These are phyloP conservation scores for Saururus chinensis DNA, from an alignment of 164 flowering plant species.

Conservation along the genomic window DNA sequence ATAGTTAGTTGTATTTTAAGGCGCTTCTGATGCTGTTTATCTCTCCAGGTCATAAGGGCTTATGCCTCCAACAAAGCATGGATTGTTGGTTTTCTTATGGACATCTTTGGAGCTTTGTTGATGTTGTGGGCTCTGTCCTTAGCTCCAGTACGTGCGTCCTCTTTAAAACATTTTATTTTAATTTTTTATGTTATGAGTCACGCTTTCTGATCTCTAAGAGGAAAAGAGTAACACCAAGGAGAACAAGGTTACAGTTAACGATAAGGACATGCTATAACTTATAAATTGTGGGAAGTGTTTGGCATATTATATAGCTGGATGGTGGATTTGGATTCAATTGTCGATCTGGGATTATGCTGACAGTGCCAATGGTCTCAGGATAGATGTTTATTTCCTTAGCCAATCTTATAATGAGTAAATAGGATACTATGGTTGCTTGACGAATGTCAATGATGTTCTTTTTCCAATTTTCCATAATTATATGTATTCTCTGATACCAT, in stretches of 20 bases:
- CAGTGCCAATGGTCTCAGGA: too few relatives aligned
- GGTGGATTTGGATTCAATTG: too few relatives aligned
- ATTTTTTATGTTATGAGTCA: not conserved
- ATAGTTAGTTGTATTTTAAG: too few relatives aligned
- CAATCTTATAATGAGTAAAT: too few relatives aligned
- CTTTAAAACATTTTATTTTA: not conserved
- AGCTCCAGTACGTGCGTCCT: constrained; percentile 77
- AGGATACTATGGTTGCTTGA: too few relatives aligned
- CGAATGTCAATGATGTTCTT: too few relatives aligned
- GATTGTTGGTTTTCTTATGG: constrained; percentile 80
- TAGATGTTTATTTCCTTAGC: too few relatives aligned
- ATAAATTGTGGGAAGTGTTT: too few relatives aligned
- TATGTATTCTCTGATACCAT: not conserved
- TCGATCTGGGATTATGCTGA: too few relatives aligned
- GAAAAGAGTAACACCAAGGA: not conserved
- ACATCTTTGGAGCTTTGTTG: constrained; percentile 78
- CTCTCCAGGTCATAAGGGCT: constrained; percentile 66
- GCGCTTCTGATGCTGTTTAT: too few relatives aligned
- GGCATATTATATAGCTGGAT: too few relatives aligned
- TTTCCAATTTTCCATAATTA: not conserved
- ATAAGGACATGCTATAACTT: too few relatives aligned
- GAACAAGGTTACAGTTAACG: not conserved
- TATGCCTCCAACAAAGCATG: constrained; percentile 81
- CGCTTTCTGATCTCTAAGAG: not conserved
- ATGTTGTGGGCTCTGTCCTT: constrained; percentile 88